Conservation (phyloP, 345 rosid species). For the Pistacia atlantica region DNA sequence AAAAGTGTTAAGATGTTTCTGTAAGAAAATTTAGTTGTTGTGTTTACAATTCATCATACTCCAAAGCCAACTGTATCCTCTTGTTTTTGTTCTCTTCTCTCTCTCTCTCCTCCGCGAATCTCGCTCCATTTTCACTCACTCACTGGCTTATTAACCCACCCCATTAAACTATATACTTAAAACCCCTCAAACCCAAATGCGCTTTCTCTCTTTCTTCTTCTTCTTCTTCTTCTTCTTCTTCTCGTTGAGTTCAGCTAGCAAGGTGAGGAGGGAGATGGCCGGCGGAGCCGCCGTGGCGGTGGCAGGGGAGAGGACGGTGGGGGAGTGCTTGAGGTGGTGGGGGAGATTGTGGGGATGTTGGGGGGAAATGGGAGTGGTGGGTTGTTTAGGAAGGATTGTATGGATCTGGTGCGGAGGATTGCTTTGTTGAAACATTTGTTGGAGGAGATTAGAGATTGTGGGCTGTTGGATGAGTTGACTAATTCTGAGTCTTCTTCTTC, state of each 20-base stretch:
- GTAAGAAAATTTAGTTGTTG: constrained; percentile 13
- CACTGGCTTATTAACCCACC: background rate
- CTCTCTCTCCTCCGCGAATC: constrained; percentile 47
- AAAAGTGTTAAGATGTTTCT: background rate
- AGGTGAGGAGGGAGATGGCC: constrained; percentile 16
- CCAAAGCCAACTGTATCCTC: constrained; percentile 55
- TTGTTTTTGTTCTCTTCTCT: constrained; percentile 16
- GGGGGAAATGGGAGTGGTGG: constrained; percentile 17
- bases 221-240: too few species aligned
- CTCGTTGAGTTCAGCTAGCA: background rate
- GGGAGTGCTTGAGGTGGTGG: constrained; percentile 30
- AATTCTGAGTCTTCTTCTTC: constrained; percentile 27
- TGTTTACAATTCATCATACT: constrained; percentile 39
- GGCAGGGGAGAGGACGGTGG: constrained; percentile 25
- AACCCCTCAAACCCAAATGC: background rate
- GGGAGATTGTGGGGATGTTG: constrained; percentile 20
- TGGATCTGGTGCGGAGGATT: constrained; percentile 82
- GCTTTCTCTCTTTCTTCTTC: background rate
- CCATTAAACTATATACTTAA: too few species aligned
- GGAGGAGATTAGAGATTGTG: constrained; percentile 72
- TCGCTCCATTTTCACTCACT: constrained; percentile 22
- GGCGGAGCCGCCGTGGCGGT: constrained; percentile 21
- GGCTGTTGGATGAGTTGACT: constrained; percentile 16
- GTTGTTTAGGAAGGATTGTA: constrained; percentile 66
- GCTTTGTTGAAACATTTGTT: constrained; percentile 66